Base-by-base conservation (phyloP, 108 stramenopile species). In the Nitzschia putrida region DNA sequence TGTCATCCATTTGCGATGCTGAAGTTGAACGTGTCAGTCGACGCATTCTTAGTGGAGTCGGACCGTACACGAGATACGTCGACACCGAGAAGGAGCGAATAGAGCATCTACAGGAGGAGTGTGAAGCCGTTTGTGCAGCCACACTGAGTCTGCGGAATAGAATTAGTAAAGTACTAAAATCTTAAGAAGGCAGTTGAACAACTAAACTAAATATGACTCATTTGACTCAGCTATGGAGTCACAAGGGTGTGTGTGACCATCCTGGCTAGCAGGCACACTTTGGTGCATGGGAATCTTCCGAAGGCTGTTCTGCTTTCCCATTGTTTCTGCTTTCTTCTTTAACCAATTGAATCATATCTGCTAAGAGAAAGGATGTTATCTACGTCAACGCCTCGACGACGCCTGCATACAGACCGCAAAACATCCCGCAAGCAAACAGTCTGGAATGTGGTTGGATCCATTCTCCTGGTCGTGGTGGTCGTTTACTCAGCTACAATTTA, bases 41-140 rank as follows among this genome's bases (percentile, higher is more conserved):
- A 21, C 76, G 78, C 40, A 81, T 91, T 42, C 52, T 80, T 10
- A 83, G 86, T 64, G 82, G 87, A 1, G 76, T 91, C 7, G 55
- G 79, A 24, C 90, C 90, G 12, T 91, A 86, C 64, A 83, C 85
- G 9, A 61, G 90, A 41, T 88, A 69, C 47, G 90, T 91, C 7
- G 64, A 78, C 43, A 80, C 79, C 10, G 87, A 88, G 66, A 64
- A 73, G 37, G 71, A 83, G 26, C 74, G 81, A 37, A 61, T 88
- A 14, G 53, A 72, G 14, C 63, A 65, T 16, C 65, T 91, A 37
- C 22, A 58, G 45, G 78, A 65, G 10, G 59, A 86, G 57, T 82
- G 85, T 60, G 85, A 90, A 41, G 77, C 42, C 14, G 41, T 81
- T 5, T 51, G 69, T 16, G 49, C 78, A 10, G 71, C 43, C 23